Evolutionary conservation across 352 stramenopile genomes (phyloP).

Genomic region (Phytophthora uliginosa): DNA sequence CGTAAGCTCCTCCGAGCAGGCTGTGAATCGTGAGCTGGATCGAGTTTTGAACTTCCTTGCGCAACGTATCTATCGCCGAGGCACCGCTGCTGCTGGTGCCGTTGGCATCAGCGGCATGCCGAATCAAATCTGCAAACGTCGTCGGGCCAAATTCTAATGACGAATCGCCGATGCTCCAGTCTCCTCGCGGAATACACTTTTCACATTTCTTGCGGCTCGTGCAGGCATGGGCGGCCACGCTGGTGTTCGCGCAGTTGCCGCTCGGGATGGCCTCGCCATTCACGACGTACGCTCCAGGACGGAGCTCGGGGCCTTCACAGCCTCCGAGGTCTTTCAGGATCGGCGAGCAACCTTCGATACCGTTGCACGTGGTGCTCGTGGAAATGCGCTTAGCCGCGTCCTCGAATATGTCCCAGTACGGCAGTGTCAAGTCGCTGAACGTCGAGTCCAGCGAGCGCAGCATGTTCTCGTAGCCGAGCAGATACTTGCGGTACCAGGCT

Average conservation of each 20-base stretch:
- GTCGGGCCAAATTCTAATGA: constrained; percentile 76
- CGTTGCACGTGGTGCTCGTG: constrained; percentile 42
- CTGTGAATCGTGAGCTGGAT: constrained; percentile 58
- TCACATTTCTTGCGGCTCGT: constrained; percentile 55
- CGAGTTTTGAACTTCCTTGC: constrained; percentile 44
- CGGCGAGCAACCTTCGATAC: constrained; percentile 52
- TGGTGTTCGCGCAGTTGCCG: constrained; percentile 71
- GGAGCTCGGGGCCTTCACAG: constrained; percentile 49
- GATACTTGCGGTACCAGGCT: constrained; percentile 76
- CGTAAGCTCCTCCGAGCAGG: constrained; percentile 48
- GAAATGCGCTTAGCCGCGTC: constrained; percentile 66
- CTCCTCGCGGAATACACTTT: constrained; percentile 68
- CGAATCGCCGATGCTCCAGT: constrained; percentile 71
- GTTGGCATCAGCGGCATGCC: constrained; percentile 43
- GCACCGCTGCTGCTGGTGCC: constrained; percentile 35
- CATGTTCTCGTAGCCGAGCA: constrained; percentile 82
- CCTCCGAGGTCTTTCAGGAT: constrained; percentile 71
- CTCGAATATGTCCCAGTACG: constrained; percentile 77
- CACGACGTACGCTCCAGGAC: constrained; percentile 35
- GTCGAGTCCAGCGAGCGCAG: constrained; percentile 53
- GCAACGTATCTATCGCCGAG: constrained; percentile 44
- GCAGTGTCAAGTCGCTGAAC: constrained; percentile 63
- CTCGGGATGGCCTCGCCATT: constrained; percentile 34
- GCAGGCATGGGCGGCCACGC: constrained; percentile 56
- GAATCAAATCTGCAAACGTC: constrained; percentile 69